Percentiles rank a stretch among this genome's conserved stretches.
These are phyloP conservation scores for Cystofilobasidium capitatum DNA, from an alignment of 768 basidiomycete genomes.

Conservation along the genomic window DNA sequence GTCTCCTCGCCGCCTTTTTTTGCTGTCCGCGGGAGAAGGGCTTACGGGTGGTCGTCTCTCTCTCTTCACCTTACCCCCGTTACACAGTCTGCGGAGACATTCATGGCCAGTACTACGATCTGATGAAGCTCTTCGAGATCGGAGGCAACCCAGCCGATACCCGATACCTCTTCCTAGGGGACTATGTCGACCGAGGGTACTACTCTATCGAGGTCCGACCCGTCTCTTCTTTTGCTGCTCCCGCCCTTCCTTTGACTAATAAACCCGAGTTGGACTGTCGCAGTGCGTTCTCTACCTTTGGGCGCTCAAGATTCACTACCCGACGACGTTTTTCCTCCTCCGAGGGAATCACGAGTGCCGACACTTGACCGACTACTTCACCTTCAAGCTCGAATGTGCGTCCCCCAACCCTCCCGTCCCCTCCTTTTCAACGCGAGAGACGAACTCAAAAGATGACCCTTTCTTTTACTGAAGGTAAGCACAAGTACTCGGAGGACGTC, in stretches of 20 bases:
- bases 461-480: constrained; percentile 66
- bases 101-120: constrained; percentile 27
- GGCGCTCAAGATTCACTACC: constrained; percentile 99
- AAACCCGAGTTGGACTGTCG: not conserved
- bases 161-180: constrained; percentile 53
- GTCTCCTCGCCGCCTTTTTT: not conserved
- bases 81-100: constrained; percentile 26
- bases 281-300: constrained; percentile 97
- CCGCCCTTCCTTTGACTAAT: too few species aligned
- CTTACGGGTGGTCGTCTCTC: not conserved
- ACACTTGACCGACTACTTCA: constrained; percentile 96
- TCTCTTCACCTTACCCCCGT: not conserved
- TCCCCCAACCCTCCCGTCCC: constrained; percentile 18
- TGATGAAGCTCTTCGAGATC: constrained; percentile 28
- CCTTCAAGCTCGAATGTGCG: constrained; percentile 96
- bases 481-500: constrained; percentile 93
- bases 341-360: constrained; percentile 99
- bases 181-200: constrained; percentile 88
- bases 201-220: constrained; percentile 74
- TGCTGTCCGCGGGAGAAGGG: not conserved
- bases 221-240: not conserved
- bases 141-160: constrained; percentile 28
- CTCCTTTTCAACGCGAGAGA: not conserved
- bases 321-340: constrained; percentile 87
- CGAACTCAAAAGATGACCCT: too few species aligned